Conservation (phyloP, 1,139 yeast species). For the Debaryomycetaceae sp. region DNA sequence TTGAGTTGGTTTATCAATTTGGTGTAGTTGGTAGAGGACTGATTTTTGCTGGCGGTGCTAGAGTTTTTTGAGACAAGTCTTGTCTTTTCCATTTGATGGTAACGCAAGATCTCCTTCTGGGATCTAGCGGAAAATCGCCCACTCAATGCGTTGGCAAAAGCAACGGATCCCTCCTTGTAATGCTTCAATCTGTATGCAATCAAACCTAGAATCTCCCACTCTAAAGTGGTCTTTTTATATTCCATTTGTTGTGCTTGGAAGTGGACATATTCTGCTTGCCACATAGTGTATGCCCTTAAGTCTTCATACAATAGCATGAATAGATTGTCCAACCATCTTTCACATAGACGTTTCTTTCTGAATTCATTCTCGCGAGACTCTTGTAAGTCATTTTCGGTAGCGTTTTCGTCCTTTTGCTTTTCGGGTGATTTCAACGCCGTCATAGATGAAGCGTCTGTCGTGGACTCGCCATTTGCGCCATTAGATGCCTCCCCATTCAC, state of each 20-base stretch:
- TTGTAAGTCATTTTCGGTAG: constrained; percentile 7
- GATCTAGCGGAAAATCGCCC: constrained; percentile 82
- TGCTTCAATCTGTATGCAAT: constrained; percentile 78
- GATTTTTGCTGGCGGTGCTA: constrained; percentile 14
- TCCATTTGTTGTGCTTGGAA: constrained; percentile 70
- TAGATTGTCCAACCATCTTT: constrained; percentile 89
- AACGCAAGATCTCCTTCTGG: constrained; percentile 68
- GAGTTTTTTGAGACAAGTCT: constrained; percentile 33
- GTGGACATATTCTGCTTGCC: constrained; percentile 81
- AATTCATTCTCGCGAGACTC: constrained; percentile 40
- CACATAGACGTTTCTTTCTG: constrained; percentile 79
- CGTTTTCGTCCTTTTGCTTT: constrained; percentile 11
- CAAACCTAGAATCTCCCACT: constrained; percentile 90
- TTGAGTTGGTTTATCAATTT: constrained; percentile 50
- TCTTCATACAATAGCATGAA: constrained; percentile 88
- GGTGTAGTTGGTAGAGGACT: constrained; percentile 23
- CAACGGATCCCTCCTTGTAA: constrained; percentile 74
- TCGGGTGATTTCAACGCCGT: constrained; percentile 38
- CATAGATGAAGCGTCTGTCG: constrained; percentile 30
- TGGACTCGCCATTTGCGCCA: constrained; percentile 11
- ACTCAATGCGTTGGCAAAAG: constrained; percentile 73
- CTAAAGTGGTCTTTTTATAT: constrained; percentile 75
- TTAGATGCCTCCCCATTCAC: neutral
- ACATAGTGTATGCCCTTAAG: constrained; percentile 75
- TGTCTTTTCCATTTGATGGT: constrained; percentile 50